Conservation (phyloP, 768 basidiomycete species). For the Termitomyces sp. region DNA sequence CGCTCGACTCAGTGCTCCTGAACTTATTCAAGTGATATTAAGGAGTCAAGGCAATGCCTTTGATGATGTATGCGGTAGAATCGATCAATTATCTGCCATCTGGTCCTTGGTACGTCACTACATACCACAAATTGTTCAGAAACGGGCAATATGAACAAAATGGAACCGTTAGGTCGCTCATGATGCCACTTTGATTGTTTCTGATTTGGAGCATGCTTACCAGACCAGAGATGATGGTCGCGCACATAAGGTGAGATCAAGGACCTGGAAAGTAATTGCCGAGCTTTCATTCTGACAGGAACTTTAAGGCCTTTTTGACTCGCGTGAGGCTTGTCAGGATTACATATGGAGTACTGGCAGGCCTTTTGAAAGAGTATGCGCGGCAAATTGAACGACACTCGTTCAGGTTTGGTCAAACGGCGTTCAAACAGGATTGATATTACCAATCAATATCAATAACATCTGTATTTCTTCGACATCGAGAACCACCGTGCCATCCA, state of each 20-base stretch:
- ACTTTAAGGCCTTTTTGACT: slow-evolving; percentile 4
- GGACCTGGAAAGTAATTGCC: too few species aligned
- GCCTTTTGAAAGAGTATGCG: slow-evolving; percentile 7
- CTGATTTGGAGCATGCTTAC: not conserved
- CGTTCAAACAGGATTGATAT: not conserved
- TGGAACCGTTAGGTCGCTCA: not conserved
- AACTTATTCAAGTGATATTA: slow-evolving; percentile 5
- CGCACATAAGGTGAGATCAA: not conserved
- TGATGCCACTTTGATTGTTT: not conserved
- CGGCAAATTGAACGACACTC: slow-evolving; percentile 10
- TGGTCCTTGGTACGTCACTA: slow-evolving; percentile 1
- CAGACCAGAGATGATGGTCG: not conserved
- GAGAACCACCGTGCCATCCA: too few species aligned
- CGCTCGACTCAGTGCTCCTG: not conserved
- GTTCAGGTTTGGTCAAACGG: slow-evolving; percentile 10
- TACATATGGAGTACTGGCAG: not conserved
- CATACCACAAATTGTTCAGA: not conserved
- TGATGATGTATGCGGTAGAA: slow-evolving; percentile 5
- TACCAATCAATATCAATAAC: not conserved
- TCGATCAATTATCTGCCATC: not conserved
- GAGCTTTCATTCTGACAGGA: not conserved
- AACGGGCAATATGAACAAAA: not conserved
- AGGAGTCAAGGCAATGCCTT: slow-evolving; percentile 3
- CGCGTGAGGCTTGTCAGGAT: slow-evolving; percentile 1
- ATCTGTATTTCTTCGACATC: not conserved